Evolutionary conservation across 2,329 filamentous ascomycete species (phyloP).

Genomic region (Hysterium pulicare): DNA sequence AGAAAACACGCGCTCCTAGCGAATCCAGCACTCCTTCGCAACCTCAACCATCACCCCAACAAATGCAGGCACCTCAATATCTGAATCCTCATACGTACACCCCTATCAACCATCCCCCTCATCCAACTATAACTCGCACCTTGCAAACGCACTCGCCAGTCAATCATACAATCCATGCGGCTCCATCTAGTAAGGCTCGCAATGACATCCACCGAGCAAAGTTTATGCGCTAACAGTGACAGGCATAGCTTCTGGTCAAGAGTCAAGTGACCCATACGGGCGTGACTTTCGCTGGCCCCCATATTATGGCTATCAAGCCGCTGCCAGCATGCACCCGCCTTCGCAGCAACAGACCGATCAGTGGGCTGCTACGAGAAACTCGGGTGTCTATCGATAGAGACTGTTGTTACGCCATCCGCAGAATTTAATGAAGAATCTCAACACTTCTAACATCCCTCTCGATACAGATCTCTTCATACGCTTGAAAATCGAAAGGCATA

Average conservation of each 20-base stretch:
- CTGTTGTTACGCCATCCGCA: too few species aligned
- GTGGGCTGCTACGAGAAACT: not conserved
- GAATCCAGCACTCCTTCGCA: conserved; percentile 5
- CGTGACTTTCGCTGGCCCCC: conserved; percentile 3
- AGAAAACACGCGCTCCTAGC: conserved; percentile 19
- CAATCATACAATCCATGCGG: conserved; percentile 15
- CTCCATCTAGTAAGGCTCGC: conserved; percentile 8
- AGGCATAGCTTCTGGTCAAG: not conserved
- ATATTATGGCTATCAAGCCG: not conserved
- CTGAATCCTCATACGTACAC: conserved; percentile 16
- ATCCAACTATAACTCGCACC: conserved; percentile 18
- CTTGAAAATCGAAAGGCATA: too few species aligned
- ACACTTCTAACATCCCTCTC: too few species aligned
- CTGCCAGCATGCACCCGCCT: not conserved
- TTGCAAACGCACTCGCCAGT: conserved; percentile 20
- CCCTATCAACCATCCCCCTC: conserved; percentile 20
- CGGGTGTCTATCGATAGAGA: not conserved
- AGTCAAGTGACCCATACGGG: conserved; percentile 1
- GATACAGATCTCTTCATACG: too few species aligned
- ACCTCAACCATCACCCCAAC: conserved; percentile 12
- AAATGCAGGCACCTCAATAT: conserved; percentile 18
- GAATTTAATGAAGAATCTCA: too few species aligned
- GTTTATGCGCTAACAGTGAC: not conserved
- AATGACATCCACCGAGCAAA: not conserved
- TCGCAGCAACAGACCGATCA: not conserved